These are phyloP conservation scores for Cyberlindnera meyerae DNA, from an alignment of 805 yeast species.

Conservation along the genomic window DNA sequence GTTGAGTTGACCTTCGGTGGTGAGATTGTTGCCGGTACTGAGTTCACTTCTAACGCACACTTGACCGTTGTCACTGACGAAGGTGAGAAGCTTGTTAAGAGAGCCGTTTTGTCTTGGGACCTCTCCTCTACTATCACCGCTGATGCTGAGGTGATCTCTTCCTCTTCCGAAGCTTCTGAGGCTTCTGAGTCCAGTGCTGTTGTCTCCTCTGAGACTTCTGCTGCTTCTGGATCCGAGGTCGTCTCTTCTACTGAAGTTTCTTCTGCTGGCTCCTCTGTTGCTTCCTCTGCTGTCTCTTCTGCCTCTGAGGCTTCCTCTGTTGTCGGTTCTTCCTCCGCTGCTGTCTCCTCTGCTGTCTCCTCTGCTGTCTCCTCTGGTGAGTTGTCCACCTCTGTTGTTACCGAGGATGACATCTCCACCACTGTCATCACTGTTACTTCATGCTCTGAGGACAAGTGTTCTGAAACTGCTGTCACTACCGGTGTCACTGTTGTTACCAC, in stretches of 20 bases:
- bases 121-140: background rate
- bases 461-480: slow-evolving; percentile 6
- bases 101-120: background rate
- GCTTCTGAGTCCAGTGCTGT: slow-evolving; percentile 8
- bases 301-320: slow-evolving; percentile 17
- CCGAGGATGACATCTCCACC: slow-evolving; percentile 4
- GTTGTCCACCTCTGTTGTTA: slow-evolving; percentile 11
- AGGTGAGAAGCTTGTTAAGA: background rate
- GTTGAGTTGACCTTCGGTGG: no score
- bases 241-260: slow-evolving; percentile 11
- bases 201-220: slow-evolving; percentile 7
- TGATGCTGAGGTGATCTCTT: background rate
- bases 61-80: background rate
- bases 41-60: no score
- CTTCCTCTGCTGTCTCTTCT: slow-evolving; percentile 11
- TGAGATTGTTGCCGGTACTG: no score
- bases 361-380: slow-evolving; percentile 9
- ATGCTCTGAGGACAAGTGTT: slow-evolving; percentile 2
- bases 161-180: slow-evolving; percentile 3
- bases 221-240: slow-evolving; percentile 6
- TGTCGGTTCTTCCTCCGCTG: slow-evolving; percentile 7
- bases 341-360: slow-evolving; percentile 6
- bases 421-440: slow-evolving; percentile 9
- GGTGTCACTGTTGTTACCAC: slow-evolving; percentile 11
- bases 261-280: slow-evolving; percentile 2